Percentiles rank a stretch among this genome's conserved stretches.
phyloP scores from a whole-genome alignment of 169 alveolate species.

The Plasmodium gallinaceum region DNA sequence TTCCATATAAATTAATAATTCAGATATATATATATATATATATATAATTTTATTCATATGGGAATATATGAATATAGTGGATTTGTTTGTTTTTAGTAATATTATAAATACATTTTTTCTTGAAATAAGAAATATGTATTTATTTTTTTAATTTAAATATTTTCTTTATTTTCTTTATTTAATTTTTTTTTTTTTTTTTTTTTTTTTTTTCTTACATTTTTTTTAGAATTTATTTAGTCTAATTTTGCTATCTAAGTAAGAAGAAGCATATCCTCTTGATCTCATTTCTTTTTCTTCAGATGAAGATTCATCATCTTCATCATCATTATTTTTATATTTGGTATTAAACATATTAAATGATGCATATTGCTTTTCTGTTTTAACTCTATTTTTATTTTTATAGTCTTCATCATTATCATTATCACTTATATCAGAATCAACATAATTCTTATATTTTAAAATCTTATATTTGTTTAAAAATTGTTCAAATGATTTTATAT shows the following conservation, averaged over 20 bases:
- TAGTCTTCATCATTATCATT: not conserved
- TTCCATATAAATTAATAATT: no score
- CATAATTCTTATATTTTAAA: constrained; percentile 8
- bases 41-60: no score
- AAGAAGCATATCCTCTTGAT: constrained; percentile 32
- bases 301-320: constrained; percentile 14
- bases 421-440: not conserved
- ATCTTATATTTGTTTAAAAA: constrained; percentile 28
- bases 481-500: constrained; percentile 23
- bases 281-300: constrained; percentile 10
- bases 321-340: constrained; percentile 2
- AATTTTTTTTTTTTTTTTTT: not conserved
- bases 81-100: no score
- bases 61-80: no score
- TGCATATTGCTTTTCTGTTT: constrained; percentile 56
- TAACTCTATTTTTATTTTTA: constrained; percentile 4
- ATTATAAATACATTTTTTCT: not conserved
- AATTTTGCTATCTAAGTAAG: constrained; percentile 7
- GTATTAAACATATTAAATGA: constrained; percentile 25
- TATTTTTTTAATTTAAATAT: not conserved
- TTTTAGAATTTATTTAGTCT: constrained; percentile 2
- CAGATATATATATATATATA: no score
- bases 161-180: not conserved
- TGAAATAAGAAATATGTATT: not conserved
- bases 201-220: not conserved